Percentiles rank a stretch among this genome's conserved stretches.
phyloP scores from a whole-genome alignment of 129 eudicot species.

The Artemisia annua region DNA sequence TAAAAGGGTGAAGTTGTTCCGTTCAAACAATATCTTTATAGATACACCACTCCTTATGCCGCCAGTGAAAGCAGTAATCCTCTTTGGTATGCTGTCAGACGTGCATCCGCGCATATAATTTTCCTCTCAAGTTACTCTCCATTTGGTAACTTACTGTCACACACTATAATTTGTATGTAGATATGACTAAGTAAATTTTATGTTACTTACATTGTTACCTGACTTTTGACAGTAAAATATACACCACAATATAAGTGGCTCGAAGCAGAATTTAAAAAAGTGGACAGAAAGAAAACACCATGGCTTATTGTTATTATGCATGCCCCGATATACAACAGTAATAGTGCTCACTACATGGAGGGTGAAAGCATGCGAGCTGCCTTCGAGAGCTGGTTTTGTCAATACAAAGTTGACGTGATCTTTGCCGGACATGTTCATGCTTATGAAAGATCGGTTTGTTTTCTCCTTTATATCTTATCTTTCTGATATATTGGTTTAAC shows the following conservation, averaged over 20 bases:
- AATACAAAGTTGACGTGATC: not conserved
- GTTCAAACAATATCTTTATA: slow-evolving; percentile 75
- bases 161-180: not conserved
- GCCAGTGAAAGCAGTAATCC: slow-evolving; percentile 75
- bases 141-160: slow-evolving; percentile 53
- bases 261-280: not conserved
- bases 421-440: not conserved
- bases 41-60: slow-evolving; percentile 83
- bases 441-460: slow-evolving; percentile 4
- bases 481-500: too few species aligned
- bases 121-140: slow-evolving; percentile 96
- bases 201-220: not conserved
- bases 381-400: slow-evolving; percentile 1
- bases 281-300: not conserved
- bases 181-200: too few species aligned
- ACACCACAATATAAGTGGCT: not conserved
- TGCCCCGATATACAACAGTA: not conserved
- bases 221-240: not conserved
- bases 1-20: slow-evolving; percentile 73
- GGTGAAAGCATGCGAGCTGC: slow-evolving; percentile 8
- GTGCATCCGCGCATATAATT: slow-evolving; percentile 95
- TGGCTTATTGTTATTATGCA: not conserved
- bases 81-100: slow-evolving; percentile 90
- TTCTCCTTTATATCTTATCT: too few species aligned
- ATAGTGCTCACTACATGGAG: slow-evolving; percentile 7